Evolutionary conservation across 805 yeast genomes (phyloP), one percentile per base, ranked within the genome.

Genomic region (Tetrapisispora iriomotensis): DNA sequence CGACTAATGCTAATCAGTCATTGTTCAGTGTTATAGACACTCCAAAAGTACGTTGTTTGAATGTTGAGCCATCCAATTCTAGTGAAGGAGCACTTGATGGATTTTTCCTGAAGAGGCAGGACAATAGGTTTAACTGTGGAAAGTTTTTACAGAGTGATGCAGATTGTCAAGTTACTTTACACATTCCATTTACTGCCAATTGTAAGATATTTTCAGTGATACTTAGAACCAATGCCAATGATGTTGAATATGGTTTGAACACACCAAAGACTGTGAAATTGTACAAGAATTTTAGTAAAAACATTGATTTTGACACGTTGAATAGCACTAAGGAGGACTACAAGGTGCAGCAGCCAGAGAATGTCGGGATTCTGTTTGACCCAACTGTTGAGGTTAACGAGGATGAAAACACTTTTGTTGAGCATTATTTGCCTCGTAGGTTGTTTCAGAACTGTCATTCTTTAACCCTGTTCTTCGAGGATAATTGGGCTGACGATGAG

Each of bases 361-460:
- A 75, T 24, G 45, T 47, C 12, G 87, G 87, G 1, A 36, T 38
- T 28, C 28, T 17, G 2, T n/a, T 4, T 37, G 56, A 41, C 49
- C 19, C 5, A 10, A 29, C n/a, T 19, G n/a, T 17, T 17, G 51
- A 55, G 6, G 61, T 67, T 15, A 65, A 62, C 6, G 72, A 66
- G 23, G 75, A 71, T 39, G 71, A 66, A 25, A 49, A 55, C 26
- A 70, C 74, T 17, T 80, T 86, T 51, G 84, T 82, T 0, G 96
- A 90, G 57, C 94, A 85, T 56, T 77, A 74, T 42, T 60, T 87
- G 23, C 94, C 94, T 17, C 68, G 95, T 21, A 77, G 79, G 40
- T 60, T 65, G 24, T 87, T 86, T 57, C 75, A 85, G 27, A 82
- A 83, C 37, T 74, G 82, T 13, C 72, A 74, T 10, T 74, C 77